phyloP scores from a whole-genome alignment of 164 flowering plant species.

The Sextonia rubra region DNA sequence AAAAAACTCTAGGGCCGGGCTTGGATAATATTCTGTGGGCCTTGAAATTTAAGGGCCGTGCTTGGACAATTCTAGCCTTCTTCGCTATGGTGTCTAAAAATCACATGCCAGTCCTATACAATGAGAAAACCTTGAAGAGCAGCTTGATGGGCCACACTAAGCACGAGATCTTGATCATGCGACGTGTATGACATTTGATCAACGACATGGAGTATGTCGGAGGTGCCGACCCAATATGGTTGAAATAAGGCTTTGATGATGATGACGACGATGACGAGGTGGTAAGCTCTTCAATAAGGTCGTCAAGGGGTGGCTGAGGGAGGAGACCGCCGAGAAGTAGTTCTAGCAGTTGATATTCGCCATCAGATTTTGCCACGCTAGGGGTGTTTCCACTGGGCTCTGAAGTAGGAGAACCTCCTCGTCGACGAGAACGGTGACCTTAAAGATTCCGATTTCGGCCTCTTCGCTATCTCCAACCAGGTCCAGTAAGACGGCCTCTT shows the following conservation, averaged over 20 bases:
- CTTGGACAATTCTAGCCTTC: no score
- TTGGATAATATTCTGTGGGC: no score
- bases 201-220: constrained; percentile 34
- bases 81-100: no score
- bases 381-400: constrained; percentile 35
- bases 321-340: constrained; percentile 32
- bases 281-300: no score
- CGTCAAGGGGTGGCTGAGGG: constrained; percentile 27
- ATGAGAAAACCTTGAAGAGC: constrained; percentile 27
- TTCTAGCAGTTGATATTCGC: constrained; percentile 39
- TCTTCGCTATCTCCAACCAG: constrained; percentile 34
- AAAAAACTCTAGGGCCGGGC: no score
- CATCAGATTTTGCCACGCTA: constrained; percentile 30
- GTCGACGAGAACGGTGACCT: constrained; percentile 25
- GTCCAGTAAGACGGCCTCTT: constrained; percentile 34
- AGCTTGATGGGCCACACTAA: constrained; percentile 22
- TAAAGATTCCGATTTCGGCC: constrained; percentile 37
- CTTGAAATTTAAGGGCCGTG: no score
- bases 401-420: constrained; percentile 34
- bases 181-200: constrained; percentile 34
- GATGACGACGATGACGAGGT: no score
- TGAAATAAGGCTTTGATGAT: no score
- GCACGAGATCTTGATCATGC: constrained; percentile 25
- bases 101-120: constrained; percentile 23
- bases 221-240: constrained; percentile 29